Conservation (phyloP, 2,329 filamentous ascomycete species). For the Talaromyces sp. region DNA sequence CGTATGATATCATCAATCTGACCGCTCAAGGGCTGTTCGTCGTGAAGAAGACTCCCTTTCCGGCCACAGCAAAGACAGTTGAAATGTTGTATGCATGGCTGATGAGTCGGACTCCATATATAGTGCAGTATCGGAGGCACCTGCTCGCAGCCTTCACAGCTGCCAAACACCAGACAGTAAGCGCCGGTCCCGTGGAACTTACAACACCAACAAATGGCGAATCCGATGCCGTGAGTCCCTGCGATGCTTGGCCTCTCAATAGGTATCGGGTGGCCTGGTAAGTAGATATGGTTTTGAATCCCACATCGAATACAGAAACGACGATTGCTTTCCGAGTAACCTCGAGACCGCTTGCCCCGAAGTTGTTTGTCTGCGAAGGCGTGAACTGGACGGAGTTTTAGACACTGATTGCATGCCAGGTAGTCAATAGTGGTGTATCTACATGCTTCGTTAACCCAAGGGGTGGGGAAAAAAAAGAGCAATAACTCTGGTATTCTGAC, state of each 20-base stretch:
- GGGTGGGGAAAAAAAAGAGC: no score
- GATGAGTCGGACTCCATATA: slow-evolving; percentile 12
- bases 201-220: slow-evolving; percentile 15
- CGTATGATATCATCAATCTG: slow-evolving; percentile 14
- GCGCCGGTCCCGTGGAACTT: slow-evolving; percentile 9
- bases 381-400: slow-evolving; percentile 11
- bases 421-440: slow-evolving; percentile 9
- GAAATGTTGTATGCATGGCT: slow-evolving; percentile 13
- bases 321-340: slow-evolving; percentile 11
- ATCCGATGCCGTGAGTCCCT: neutral
- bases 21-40: slow-evolving; percentile 4
- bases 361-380: slow-evolving; percentile 12
- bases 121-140: slow-evolving; percentile 12
- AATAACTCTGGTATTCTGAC: neutral
- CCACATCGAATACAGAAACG: slow-evolving; percentile 18
- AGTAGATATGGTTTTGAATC: slow-evolving; percentile 15
- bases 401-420: slow-evolving; percentile 16
- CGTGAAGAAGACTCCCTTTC: neutral
- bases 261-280: slow-evolving; percentile 9
- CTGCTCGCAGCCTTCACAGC: slow-evolving; percentile 8
- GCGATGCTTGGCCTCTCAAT: neutral
- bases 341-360: slow-evolving; percentile 10
- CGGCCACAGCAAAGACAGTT: slow-evolving; percentile 11
- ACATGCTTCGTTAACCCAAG: neutral
- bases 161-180: slow-evolving; percentile 12